A percentile compares a stretch with the other conserved stretches of the same genome.
These are phyloP conservation scores for Pyrenopolyporus hunteri DNA, from an alignment of 495 filamentous ascomycete genomes.

Conservation along the genomic window DNA sequence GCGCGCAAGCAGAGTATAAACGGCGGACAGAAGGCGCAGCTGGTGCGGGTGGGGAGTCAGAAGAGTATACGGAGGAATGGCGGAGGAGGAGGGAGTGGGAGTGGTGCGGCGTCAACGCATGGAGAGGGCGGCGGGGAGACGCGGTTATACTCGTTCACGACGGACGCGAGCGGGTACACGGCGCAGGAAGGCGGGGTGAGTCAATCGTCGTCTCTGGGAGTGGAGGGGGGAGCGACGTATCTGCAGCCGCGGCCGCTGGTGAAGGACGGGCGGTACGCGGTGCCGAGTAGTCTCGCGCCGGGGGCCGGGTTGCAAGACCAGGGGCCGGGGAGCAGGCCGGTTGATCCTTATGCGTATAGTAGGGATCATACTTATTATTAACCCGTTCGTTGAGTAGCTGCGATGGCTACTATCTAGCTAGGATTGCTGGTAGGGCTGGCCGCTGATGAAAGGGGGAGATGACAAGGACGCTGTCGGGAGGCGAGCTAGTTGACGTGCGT, in stretches of 20 bases:
- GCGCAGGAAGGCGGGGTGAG: too few species aligned
- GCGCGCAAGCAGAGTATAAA: conserved; percentile 22
- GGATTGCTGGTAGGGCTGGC: too few species aligned
- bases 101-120: neutral
- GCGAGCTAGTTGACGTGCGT: too few species aligned
- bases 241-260: neutral
- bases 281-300: neutral
- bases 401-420: too few species aligned
- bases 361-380: conserved; percentile 39
- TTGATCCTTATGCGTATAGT: conserved; percentile 17
- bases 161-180: neutral
- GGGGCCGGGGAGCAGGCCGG: conserved; percentile 19
- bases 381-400: neutral
- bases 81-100: neutral
- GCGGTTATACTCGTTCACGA: neutral
- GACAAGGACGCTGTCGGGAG: too few species aligned
- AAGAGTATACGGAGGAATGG: neutral
- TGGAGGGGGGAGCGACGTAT: neutral
- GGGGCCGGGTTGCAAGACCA: conserved; percentile 9
- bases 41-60: conserved; percentile 20
- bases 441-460: too few species aligned
- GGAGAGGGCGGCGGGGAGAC: neutral
- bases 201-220: too few species aligned
- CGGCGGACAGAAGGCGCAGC: conserved; percentile 13
- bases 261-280: neutral